Conservation (phyloP, 805 yeast genomes). For the Candida saitoana region DNA sequence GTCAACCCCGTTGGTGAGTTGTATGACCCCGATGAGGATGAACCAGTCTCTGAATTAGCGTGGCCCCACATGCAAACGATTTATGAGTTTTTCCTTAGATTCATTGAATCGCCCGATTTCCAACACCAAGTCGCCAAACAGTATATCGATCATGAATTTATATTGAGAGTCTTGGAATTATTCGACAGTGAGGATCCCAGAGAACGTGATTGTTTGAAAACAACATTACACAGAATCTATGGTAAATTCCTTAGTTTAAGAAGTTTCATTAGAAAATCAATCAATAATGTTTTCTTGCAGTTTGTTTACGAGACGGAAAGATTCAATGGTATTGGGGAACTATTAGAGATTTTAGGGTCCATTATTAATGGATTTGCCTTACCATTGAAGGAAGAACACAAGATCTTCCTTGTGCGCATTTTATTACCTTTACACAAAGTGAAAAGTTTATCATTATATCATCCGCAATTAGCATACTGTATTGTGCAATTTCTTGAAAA, state of each 20-base stretch:
- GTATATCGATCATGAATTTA: slow-evolving; percentile 87
- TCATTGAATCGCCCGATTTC: slow-evolving; percentile 92
- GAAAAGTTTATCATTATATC: slow-evolving; percentile 81
- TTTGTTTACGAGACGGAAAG: slow-evolving; percentile 93
- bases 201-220: slow-evolving; percentile 91
- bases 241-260: slow-evolving; percentile 90
- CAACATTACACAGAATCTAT: slow-evolving; percentile 91
- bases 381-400: slow-evolving; percentile 96
- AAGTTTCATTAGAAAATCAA: slow-evolving; percentile 85
- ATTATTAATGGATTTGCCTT: slow-evolving; percentile 97
- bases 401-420: slow-evolving; percentile 79
- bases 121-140: slow-evolving; percentile 90
- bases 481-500: slow-evolving; percentile 94
- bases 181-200: slow-evolving; percentile 96
- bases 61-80: slow-evolving; percentile 99
- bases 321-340: slow-evolving; percentile 93
- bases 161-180: slow-evolving; percentile 73
- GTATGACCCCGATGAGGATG: slow-evolving; percentile 98
- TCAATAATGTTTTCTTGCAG: slow-evolving; percentile 87
- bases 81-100: slow-evolving; percentile 88
- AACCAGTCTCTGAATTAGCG: slow-evolving; percentile 91
- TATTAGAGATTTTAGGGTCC: slow-evolving; percentile 90
- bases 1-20: slow-evolving; percentile 96
- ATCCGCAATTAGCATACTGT: slow-evolving; percentile 96
- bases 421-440: slow-evolving; percentile 91